These are phyloP conservation scores for Clohesyomyces aquaticus DNA, from an alignment of 495 filamentous ascomycete species.

Conservation along the genomic window DNA sequence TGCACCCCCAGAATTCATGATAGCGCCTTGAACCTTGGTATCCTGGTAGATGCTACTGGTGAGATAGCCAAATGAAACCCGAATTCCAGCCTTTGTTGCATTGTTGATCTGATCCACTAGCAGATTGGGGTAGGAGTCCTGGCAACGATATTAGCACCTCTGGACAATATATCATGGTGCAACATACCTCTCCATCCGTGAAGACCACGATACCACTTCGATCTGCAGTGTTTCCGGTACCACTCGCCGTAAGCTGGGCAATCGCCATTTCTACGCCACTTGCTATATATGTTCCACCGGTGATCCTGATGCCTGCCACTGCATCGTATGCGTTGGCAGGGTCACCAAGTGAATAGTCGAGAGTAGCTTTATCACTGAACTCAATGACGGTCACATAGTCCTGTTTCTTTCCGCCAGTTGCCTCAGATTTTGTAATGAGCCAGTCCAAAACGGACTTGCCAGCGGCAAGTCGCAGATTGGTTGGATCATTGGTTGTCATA, in stretches of 20 bases:
- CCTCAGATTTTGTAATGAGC: slow-evolving; percentile 38
- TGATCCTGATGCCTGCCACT: slow-evolving; percentile 17
- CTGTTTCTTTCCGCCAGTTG: slow-evolving; percentile 27
- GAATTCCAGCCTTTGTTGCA: slow-evolving; percentile 27
- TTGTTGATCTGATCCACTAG: slow-evolving; percentile 46
- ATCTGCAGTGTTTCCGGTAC: slow-evolving; percentile 30
- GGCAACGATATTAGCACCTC: neutral
- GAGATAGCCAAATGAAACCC: slow-evolving; percentile 47
- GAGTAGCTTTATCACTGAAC: slow-evolving; percentile 33
- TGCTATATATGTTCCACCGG: slow-evolving; percentile 38
- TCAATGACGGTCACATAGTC: slow-evolving; percentile 44
- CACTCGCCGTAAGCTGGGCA: slow-evolving; percentile 27
- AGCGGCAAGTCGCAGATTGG: slow-evolving; percentile 41
- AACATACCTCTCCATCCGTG: slow-evolving; percentile 41
- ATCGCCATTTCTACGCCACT: slow-evolving; percentile 41
- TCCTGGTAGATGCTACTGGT: neutral
- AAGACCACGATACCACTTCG: slow-evolving; percentile 46
- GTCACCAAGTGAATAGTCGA: slow-evolving; percentile 43
- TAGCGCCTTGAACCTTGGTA: slow-evolving; percentile 38
- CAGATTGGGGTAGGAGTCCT: slow-evolving; percentile 13
- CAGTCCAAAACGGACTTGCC: slow-evolving; percentile 40
- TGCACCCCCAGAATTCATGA: slow-evolving; percentile 43
- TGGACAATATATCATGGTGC: neutral
- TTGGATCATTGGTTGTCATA: slow-evolving; percentile 39
- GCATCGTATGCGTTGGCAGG: slow-evolving; percentile 36